These are phyloP conservation scores for Trichoderma arundinaceum DNA, from an alignment of 2,329 filamentous ascomycete genomes.

Conservation along the genomic window DNA sequence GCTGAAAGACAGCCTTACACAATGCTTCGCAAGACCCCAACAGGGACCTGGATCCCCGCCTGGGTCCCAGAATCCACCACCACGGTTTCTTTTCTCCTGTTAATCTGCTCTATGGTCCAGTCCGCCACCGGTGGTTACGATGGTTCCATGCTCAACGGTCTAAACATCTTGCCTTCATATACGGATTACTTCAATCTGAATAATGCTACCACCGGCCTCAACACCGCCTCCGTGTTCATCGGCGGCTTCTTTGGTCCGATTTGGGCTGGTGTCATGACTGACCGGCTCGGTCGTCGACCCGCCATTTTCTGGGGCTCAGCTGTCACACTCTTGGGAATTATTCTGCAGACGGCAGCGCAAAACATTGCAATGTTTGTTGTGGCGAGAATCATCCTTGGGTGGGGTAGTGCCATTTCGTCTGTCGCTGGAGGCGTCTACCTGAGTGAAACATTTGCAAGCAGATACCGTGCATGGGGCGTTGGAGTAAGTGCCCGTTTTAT, in stretches of 20 bases:
- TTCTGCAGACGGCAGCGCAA: conserved; percentile 43
- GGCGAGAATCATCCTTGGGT: conserved; percentile 59
- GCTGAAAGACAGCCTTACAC: background rate
- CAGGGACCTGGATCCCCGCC: conserved; percentile 55
- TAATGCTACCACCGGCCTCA: conserved; percentile 58
- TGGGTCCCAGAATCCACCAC: conserved; percentile 52
- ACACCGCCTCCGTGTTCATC: conserved; percentile 62
- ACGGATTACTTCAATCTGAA: conserved; percentile 61
- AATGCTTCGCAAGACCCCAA: conserved; percentile 36
- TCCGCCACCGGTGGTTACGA: conserved; percentile 50
- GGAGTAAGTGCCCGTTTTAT: conserved; percentile 22
- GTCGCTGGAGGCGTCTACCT: conserved; percentile 56
- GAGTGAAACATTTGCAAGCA: conserved; percentile 53
- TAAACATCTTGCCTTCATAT: conserved; percentile 63
- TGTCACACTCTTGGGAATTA: conserved; percentile 51
- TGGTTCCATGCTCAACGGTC: conserved; percentile 60
- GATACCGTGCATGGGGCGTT: conserved; percentile 34
- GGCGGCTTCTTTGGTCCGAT: conserved; percentile 55
- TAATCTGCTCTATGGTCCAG: conserved; percentile 53
- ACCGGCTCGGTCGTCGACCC: conserved; percentile 38
- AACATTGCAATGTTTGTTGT: conserved; percentile 59
- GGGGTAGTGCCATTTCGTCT: conserved; percentile 48
- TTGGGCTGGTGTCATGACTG: conserved; percentile 48
- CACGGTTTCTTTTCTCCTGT: conserved; percentile 47
- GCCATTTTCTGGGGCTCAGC: conserved; percentile 41